Percentiles rank a stretch among this genome's conserved stretches.
phyloP scores from a whole-genome alignment of 2,329 filamentous ascomycete genomes.

The Penicillium aurantiogriseum region DNA sequence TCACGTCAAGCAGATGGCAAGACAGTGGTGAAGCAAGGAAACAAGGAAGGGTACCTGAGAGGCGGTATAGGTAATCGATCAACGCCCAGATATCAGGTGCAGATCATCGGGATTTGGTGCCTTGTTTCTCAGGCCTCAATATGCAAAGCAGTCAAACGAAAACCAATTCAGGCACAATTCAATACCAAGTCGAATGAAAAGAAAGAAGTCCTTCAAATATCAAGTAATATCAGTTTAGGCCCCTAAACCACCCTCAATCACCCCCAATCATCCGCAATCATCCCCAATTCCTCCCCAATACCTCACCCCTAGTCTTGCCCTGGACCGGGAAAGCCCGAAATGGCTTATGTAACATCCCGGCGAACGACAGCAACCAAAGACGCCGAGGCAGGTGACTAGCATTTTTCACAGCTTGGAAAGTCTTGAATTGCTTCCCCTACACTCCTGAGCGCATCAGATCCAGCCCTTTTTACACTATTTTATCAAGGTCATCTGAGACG shows the following conservation, averaged over 20 bases:
- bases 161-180: not conserved
- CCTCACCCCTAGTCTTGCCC: not conserved
- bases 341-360: slow-evolving; percentile 24
- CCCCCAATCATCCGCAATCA: too few species aligned
- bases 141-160: not conserved
- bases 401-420: slow-evolving; percentile 34
- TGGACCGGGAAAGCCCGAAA: not conserved
- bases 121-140: not conserved
- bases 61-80: slow-evolving; percentile 19
- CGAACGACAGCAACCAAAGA: slow-evolving; percentile 28
- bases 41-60: slow-evolving; percentile 4
- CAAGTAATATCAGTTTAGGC: not conserved
- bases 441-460: slow-evolving; percentile 28
- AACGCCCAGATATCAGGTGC: slow-evolving; percentile 9
- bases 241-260: not conserved
- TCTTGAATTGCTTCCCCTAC: slow-evolving; percentile 25
- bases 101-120: not conserved
- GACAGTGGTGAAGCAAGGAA: slow-evolving; percentile 1
- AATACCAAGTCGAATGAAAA: not conserved
- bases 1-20: not conserved
- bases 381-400: slow-evolving; percentile 34
- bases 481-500: slow-evolving; percentile 19
- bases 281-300: too few species aligned
- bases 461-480: slow-evolving; percentile 14
- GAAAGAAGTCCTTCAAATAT: not conserved